These are phyloP conservation scores for Leptomonas pyrrhocoris DNA, from an alignment of 208 protist genomes.

Conservation along the genomic window DNA sequence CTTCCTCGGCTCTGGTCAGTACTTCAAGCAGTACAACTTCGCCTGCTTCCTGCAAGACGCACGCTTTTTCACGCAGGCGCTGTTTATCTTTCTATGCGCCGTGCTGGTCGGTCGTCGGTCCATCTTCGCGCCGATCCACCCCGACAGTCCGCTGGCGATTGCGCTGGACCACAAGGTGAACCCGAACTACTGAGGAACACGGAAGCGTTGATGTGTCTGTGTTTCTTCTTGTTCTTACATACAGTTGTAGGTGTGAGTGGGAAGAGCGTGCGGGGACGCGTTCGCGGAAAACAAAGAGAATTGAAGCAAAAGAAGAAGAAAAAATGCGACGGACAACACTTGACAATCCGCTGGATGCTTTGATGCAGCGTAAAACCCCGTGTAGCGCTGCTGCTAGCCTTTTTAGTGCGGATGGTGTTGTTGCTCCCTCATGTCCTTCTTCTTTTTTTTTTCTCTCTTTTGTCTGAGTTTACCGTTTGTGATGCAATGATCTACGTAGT, in stretches of 20 bases:
- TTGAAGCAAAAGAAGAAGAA: background rate
- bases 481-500: conserved; percentile 3
- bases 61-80: conserved; percentile 67
- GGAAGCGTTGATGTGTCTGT: background rate
- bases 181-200: conserved; percentile 79
- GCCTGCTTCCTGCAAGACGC: conserved; percentile 58
- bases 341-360: too few relatives aligned
- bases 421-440: too few relatives aligned
- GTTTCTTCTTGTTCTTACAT: background rate
- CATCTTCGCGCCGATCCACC: conserved; percentile 81
- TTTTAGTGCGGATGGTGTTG: too few relatives aligned
- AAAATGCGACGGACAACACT: too few relatives aligned
- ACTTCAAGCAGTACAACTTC: conserved; percentile 75
- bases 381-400: too few relatives aligned
- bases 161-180: conserved; percentile 82
- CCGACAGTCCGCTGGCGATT: conserved; percentile 69
- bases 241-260: too few relatives aligned
- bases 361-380: too few relatives aligned
- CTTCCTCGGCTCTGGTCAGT: conserved; percentile 66
- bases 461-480: background rate
- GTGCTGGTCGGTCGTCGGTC: conserved; percentile 68
- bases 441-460: background rate
- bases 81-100: conserved; percentile 72
- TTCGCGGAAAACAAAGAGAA: too few relatives aligned
- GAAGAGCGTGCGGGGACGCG: too few relatives aligned